A percentile compares a stretch with the other conserved stretches of the same genome.
Evolutionary conservation across 495 filamentous ascomycete genomes (phyloP).

Genomic region (Lichina pygmaea): DNA sequence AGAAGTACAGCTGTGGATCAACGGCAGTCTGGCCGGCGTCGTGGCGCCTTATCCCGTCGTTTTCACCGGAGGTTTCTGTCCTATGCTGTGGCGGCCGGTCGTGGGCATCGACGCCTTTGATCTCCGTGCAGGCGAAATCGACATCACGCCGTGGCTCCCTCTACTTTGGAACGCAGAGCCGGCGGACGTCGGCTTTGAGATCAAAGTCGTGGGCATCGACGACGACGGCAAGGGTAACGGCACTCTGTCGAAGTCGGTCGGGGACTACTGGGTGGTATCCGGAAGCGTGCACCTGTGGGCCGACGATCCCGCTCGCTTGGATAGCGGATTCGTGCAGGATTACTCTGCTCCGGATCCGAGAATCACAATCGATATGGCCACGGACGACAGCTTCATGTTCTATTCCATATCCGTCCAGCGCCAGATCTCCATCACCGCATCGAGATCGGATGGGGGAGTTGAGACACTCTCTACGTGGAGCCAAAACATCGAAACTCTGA

Average conservation of each 20-base stretch:
- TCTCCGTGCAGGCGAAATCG: conserved; percentile 55
- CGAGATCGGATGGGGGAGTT: conserved; percentile 17
- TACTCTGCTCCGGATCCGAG: conserved; percentile 15
- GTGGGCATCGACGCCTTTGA: conserved; percentile 72
- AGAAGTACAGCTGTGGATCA: conserved; percentile 58
- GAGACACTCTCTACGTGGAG: conserved; percentile 4
- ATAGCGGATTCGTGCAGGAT: conserved; percentile 18
- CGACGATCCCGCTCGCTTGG: conserved; percentile 20
- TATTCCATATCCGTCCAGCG: conserved; percentile 33
- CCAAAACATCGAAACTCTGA: conserved; percentile 14
- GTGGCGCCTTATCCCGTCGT: conserved; percentile 70
- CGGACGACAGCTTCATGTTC: conserved; percentile 27
- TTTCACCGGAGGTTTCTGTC: conserved; percentile 69
- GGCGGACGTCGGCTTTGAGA: conserved; percentile 35
- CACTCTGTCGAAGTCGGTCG: conserved; percentile 29
- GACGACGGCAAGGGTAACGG: conserved; percentile 19
- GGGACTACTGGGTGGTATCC: conserved; percentile 56
- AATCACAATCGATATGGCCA: conserved; percentile 8
- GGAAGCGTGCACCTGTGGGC: conserved; percentile 63
- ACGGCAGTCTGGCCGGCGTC: conserved; percentile 50
- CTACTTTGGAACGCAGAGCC: conserved; percentile 29
- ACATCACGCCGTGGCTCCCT: conserved; percentile 55
- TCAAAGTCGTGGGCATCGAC: conserved; percentile 38
- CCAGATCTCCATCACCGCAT: conserved; percentile 24
- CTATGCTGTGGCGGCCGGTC: conserved; percentile 60